Conservation (phyloP, 2,329 filamentous ascomycete species). For the Phaeosphaeria sp. region DNA sequence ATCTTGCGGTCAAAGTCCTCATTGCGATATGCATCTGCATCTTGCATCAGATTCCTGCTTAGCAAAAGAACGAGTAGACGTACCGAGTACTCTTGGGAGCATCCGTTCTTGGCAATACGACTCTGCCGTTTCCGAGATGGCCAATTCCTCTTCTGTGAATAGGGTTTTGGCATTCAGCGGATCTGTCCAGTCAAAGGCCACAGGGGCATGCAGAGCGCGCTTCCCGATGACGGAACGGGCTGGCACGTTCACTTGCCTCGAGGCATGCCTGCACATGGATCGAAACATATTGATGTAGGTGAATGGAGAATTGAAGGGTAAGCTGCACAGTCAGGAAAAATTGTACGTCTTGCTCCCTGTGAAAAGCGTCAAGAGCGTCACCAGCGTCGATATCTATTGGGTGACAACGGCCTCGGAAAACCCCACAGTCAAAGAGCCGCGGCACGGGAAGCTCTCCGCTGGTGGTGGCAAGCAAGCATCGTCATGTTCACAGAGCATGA, state of each 20-base stretch:
- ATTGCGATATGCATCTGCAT: slow-evolving; percentile 79
- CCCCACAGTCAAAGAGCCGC: slow-evolving; percentile 26
- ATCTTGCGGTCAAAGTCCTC: slow-evolving; percentile 88
- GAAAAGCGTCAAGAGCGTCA: neutral
- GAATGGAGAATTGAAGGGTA: neutral
- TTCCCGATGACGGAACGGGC: slow-evolving; percentile 39
- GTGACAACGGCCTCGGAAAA: slow-evolving; percentile 30
- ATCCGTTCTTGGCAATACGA: slow-evolving; percentile 92
- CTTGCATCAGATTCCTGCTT: slow-evolving; percentile 10
- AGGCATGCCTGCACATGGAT: slow-evolving; percentile 47
- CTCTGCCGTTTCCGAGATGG: slow-evolving; percentile 88
- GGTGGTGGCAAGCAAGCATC: slow-evolving; percentile 22
- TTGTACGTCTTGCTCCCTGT: neutral
- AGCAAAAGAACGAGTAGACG: slow-evolving; percentile 1
- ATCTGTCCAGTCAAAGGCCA: slow-evolving; percentile 87
- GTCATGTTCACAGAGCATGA: no score
- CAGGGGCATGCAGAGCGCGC: slow-evolving; percentile 52
- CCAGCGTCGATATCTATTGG: slow-evolving; percentile 7
- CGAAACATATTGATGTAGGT: slow-evolving; percentile 50
- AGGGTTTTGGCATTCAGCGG: slow-evolving; percentile 77
- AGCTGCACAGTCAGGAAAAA: neutral
- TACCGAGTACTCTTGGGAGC: slow-evolving; percentile 84
- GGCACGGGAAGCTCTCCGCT: slow-evolving; percentile 32
- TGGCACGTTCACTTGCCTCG: slow-evolving; percentile 47
- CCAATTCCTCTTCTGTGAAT: slow-evolving; percentile 87